phyloP scores from a whole-genome alignment of 164 flowering plant genomes.

The Macadamia integrifolia region DNA sequence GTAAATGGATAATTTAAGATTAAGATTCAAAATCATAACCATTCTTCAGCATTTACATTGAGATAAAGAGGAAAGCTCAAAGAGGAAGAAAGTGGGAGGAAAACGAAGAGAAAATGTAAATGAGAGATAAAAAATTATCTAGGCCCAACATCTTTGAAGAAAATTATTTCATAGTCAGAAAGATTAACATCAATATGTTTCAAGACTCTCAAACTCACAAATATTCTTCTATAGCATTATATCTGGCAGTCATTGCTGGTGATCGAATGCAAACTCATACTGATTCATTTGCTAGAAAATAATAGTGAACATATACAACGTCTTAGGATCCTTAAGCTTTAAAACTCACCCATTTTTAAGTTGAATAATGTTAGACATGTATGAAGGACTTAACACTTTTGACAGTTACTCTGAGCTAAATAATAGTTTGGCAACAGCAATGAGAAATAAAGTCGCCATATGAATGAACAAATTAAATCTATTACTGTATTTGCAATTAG shows the following conservation, averaged over 20 bases:
- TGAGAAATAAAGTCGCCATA: background rate
- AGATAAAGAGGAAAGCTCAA: background rate
- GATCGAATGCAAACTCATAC: background rate
- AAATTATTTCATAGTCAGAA: background rate
- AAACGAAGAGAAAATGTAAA: background rate
- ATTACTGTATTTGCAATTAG: background rate
- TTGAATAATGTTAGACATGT: background rate
- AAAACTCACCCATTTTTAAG: background rate
- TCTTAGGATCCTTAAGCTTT: background rate
- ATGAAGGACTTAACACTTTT: background rate
- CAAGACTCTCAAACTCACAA: background rate
- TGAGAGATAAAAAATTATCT: background rate
- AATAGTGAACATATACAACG: no score
- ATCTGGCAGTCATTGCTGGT: no score
- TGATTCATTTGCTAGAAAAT: background rate
- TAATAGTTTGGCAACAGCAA: background rate
- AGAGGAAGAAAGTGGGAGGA: background rate
- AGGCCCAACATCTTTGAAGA: background rate
- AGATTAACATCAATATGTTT: background rate
- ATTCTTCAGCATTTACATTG: background rate
- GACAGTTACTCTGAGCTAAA: background rate
- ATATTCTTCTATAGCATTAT: background rate
- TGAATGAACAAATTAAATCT: background rate
- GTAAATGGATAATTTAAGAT: background rate
- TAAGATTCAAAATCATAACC: background rate